Conservation (phyloP, 1,139 yeast genomes). For the Chernovozyma sophiae-reginae region DNA sequence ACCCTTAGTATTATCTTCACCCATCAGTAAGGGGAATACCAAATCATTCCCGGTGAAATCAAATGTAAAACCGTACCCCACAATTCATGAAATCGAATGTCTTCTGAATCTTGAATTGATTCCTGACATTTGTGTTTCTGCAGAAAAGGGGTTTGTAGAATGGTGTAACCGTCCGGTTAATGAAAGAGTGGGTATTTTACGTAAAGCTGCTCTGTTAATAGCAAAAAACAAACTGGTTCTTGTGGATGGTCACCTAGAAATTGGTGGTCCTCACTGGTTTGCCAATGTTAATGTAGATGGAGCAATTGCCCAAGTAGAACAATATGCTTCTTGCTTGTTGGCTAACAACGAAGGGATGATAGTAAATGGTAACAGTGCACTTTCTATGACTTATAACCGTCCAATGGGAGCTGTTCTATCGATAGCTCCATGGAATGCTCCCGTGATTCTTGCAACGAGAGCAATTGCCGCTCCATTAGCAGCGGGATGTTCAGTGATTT, state of each 20-base stretch:
- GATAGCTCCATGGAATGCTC: slow-evolving; percentile 49
- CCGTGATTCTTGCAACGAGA: slow-evolving; percentile 35
- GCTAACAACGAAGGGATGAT: slow-evolving; percentile 22
- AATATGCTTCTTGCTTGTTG: slow-evolving; percentile 12
- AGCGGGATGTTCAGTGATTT: slow-evolving; percentile 49
- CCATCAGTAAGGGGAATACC: too few species aligned
- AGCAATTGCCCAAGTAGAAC: slow-evolving; percentile 19
- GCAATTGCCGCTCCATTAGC: slow-evolving; percentile 41
- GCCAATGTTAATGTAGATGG: slow-evolving; percentile 31
- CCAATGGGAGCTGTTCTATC: slow-evolving; percentile 46
- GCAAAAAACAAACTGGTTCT: slow-evolving; percentile 13
- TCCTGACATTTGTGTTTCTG: slow-evolving; percentile 14
- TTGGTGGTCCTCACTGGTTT: slow-evolving; percentile 37
- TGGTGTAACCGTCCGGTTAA: slow-evolving; percentile 19
- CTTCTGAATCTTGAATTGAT: slow-evolving; percentile 9
- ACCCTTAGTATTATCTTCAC: too few species aligned
- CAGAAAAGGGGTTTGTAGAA: slow-evolving; percentile 23
- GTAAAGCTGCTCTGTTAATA: slow-evolving; percentile 15
- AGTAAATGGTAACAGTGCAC: slow-evolving; percentile 15
- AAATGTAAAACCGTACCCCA: not conserved
- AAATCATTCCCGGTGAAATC: slow-evolving; percentile 2
- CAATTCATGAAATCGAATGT: slow-evolving; percentile 1
- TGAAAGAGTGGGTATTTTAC: slow-evolving; percentile 19
- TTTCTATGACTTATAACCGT: slow-evolving; percentile 28
- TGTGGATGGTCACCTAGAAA: slow-evolving; percentile 25